phyloP scores from a whole-genome alignment of 2,329 filamentous ascomycete species.

The Monosporascus sp. region DNA sequence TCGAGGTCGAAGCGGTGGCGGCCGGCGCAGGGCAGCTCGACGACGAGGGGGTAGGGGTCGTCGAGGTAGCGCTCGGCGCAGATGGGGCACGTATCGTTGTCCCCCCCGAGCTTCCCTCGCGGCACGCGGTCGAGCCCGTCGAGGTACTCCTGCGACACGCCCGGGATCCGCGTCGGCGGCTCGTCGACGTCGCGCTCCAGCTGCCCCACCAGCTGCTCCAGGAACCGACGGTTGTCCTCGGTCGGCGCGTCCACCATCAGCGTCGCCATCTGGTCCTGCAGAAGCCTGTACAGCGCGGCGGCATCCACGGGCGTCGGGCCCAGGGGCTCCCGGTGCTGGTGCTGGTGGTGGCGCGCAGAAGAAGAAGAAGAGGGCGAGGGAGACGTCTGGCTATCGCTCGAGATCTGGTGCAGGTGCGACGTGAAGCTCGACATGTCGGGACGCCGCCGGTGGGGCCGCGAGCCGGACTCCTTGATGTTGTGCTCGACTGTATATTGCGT shows the following conservation, averaged over 20 bases:
- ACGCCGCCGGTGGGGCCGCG: constrained; percentile 39
- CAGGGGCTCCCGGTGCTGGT: constrained; percentile 47
- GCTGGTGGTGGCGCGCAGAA: constrained; percentile 11
- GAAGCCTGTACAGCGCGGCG: constrained; percentile 51
- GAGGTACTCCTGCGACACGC: constrained; percentile 55
- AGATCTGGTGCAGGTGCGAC: constrained; percentile 51
- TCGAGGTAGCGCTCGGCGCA: constrained; percentile 58
- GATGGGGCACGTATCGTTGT: constrained; percentile 55
- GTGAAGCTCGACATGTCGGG: constrained; percentile 62
- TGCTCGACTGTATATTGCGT: constrained; percentile 51
- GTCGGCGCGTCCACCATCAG: constrained; percentile 45
- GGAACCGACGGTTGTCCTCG: constrained; percentile 42
- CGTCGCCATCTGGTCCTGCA: constrained; percentile 54
- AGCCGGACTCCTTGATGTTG: constrained; percentile 46
- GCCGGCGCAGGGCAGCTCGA: constrained; percentile 57
- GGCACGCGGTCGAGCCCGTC: constrained; percentile 55
- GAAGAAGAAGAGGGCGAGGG: constrained; percentile 15
- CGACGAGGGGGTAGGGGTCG: constrained; percentile 57
- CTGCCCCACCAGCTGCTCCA: constrained; percentile 41
- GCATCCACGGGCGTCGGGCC: constrained; percentile 57
- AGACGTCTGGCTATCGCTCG: constrained; percentile 24
- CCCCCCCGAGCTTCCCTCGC: constrained; percentile 39
- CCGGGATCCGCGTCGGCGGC: constrained; percentile 46
- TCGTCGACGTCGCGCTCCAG: constrained; percentile 47
- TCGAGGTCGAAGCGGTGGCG: constrained; percentile 60